Evolutionary conservation across 345 rosid genomes (phyloP).

Genomic region (Conringia planisiliqua): DNA sequence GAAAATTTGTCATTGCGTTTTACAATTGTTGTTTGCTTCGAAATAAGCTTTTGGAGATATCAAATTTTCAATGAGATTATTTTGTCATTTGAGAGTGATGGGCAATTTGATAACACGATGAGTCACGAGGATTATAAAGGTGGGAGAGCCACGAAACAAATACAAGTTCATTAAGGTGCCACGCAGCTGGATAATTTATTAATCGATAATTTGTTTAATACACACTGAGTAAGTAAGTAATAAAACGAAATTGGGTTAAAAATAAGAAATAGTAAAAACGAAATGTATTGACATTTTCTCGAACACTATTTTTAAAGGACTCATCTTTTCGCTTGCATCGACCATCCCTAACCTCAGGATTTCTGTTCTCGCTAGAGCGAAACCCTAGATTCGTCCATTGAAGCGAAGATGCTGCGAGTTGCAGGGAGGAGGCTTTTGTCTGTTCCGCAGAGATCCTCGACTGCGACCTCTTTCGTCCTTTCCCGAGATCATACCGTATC

Average conservation of each 20-base stretch:
- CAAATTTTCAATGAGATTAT: conserved; percentile 5
- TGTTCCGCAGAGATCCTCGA: conserved; percentile 42
- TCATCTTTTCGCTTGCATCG: not conserved
- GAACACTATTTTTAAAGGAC: not conserved
- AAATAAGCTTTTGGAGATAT: conserved; percentile 21
- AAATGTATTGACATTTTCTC: conserved; percentile 20
- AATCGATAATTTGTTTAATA: not conserved
- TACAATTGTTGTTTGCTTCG: conserved; percentile 22
- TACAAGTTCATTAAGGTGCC: conserved; percentile 1
- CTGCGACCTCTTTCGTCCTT: conserved; percentile 40
- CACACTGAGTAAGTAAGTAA: not conserved
- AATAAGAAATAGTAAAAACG: not conserved
- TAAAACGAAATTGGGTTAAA: not conserved
- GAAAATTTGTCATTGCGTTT: not conserved
- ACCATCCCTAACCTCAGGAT: conserved; percentile 10
- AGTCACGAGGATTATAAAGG: not conserved
- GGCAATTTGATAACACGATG: not conserved
- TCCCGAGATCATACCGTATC: conserved; percentile 31
- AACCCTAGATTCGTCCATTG: conserved; percentile 26
- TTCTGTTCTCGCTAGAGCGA: conserved; percentile 9
- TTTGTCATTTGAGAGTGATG: not conserved
- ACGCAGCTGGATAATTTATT: not conserved
- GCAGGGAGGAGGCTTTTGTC: conserved; percentile 75
- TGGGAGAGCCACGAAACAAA: conserved; percentile 1
- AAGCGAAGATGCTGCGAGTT: conserved; percentile 59